A percentile compares a stretch with the other conserved stretches of the same genome.
phyloP scores from a whole-genome alignment of 306 rosid genomes.

The Begonia peltatifolia region DNA sequence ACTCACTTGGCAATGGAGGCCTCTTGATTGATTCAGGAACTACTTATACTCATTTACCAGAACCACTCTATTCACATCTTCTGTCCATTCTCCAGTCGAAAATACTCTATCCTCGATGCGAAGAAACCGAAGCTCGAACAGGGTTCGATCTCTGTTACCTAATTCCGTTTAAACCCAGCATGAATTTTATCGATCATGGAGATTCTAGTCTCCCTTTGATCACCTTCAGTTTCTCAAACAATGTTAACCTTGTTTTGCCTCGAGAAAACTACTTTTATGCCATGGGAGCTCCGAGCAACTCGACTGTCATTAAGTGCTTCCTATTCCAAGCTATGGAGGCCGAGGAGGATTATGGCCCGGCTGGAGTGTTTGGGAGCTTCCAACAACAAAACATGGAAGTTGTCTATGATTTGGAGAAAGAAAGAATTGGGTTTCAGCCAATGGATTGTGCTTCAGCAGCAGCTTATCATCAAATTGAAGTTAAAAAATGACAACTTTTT shows the following conservation, averaged over 20 bases:
- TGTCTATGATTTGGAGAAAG: slow-evolving; percentile 38
- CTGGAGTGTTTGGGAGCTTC: slow-evolving; percentile 46
- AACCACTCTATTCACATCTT: slow-evolving; percentile 33
- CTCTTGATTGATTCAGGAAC: slow-evolving; percentile 45
- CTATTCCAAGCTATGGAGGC: slow-evolving; percentile 35
- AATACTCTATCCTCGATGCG: slow-evolving; percentile 29
- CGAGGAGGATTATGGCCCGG: slow-evolving; percentile 22
- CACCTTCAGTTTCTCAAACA: slow-evolving; percentile 31
- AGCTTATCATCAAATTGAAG: slow-evolving; percentile 7
- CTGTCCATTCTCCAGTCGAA: slow-evolving; percentile 20
- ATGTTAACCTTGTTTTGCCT: slow-evolving; percentile 24
- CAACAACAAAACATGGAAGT: slow-evolving; percentile 46
- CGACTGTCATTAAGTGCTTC: slow-evolving; percentile 30
- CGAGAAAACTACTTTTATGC: slow-evolving; percentile 35
- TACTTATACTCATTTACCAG: slow-evolving; percentile 42
- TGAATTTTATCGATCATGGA: not conserved
- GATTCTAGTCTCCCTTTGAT: slow-evolving; percentile 19
- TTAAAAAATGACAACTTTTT: not conserved
- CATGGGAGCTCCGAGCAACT: slow-evolving; percentile 34
- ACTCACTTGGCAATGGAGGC: slow-evolving; percentile 37
- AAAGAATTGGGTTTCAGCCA: slow-evolving; percentile 30
- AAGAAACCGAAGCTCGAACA: slow-evolving; percentile 19
- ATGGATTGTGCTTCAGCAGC: slow-evolving; percentile 39
- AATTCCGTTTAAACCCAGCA: slow-evolving; percentile 14
- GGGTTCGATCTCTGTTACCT: slow-evolving; percentile 39